A percentile compares a stretch with the other conserved stretches of the same genome.
phyloP scores from a whole-genome alignment of 2,329 filamentous ascomycete genomes.

The Shiraia sp. region DNA sequence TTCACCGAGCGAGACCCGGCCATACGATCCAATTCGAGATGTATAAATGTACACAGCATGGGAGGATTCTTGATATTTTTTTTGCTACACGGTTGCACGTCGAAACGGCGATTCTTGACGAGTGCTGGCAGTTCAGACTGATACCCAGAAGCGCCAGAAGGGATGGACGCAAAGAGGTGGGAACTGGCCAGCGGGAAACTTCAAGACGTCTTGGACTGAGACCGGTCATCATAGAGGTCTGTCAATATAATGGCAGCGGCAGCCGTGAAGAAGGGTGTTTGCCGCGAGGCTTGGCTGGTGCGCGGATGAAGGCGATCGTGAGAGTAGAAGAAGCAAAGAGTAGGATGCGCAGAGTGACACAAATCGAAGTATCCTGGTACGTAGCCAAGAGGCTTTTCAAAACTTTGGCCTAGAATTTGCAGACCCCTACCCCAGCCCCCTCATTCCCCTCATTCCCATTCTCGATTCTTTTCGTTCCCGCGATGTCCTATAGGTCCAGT shows the following conservation, averaged over 20 bases:
- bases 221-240: constrained; percentile 5
- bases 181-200: constrained; percentile 5
- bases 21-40: constrained; percentile 44
- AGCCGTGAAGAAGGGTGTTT: no score
- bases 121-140: constrained; percentile 18
- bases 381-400: constrained; percentile 19
- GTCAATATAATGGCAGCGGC: constrained; percentile 1
- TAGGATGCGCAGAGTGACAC: no score
- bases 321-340: constrained; percentile 13
- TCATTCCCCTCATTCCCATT: no score
- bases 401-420: constrained; percentile 12
- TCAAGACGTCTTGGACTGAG: constrained; percentile 5
- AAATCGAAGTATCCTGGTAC: constrained; percentile 25
- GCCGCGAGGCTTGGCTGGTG: no score
- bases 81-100: constrained; percentile 14
- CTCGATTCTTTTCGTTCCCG: no score
- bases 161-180: constrained; percentile 8
- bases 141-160: constrained; percentile 21
- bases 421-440: constrained; percentile 5
- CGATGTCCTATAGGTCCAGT: no score
- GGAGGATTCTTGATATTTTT: constrained; percentile 27
- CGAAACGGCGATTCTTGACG: constrained; percentile 15
- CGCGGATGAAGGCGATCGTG: no score
- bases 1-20: constrained; percentile 39
- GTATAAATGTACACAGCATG: constrained; percentile 27